Evolutionary conservation across 2,329 filamentous ascomycete genomes (phyloP).

Genomic region (Colletotrichum euphorbiae): DNA sequence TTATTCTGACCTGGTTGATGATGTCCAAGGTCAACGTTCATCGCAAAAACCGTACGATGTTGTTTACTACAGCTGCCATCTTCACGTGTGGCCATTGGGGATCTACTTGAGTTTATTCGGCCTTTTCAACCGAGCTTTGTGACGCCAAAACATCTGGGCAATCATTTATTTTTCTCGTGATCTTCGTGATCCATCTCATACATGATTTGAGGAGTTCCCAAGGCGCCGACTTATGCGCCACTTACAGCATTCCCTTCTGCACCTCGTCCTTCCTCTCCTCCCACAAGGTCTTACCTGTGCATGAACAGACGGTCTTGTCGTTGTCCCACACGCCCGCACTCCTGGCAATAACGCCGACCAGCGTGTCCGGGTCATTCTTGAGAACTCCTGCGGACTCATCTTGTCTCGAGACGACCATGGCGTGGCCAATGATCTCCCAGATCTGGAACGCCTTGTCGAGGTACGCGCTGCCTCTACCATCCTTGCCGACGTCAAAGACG

Average conservation of each 20-base stretch:
- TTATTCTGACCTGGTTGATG: constrained; percentile 8
- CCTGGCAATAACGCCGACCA: constrained; percentile 93
- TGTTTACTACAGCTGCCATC: constrained; percentile 30
- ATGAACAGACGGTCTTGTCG: constrained; percentile 97
- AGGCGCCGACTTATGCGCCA: not conserved
- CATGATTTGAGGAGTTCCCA: constrained; percentile 24
- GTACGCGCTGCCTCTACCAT: constrained; percentile 83
- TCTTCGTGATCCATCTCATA: constrained; percentile 23
- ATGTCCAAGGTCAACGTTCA: constrained; percentile 29
- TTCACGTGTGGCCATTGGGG: constrained; percentile 33
- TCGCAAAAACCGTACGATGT: constrained; percentile 40
- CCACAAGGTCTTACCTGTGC: constrained; percentile 98
- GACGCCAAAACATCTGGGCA: constrained; percentile 21
- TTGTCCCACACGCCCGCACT: constrained; percentile 99
- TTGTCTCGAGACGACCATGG: constrained; percentile 83
- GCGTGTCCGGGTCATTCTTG: constrained; percentile 83
- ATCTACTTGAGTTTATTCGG: constrained; percentile 35
- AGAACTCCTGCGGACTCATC: constrained; percentile 65
- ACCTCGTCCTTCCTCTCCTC: constrained; percentile 94
- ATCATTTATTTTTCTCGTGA: constrained; percentile 2
- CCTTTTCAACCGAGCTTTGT: constrained; percentile 26
- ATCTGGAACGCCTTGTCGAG: constrained; percentile 85
- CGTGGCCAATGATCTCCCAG: constrained; percentile 96
- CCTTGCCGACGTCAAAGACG: constrained; percentile 77
- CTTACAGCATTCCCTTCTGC: constrained; percentile 82